A percentile compares a stretch with the other conserved stretches of the same genome.
Evolutionary conservation across 2,329 filamentous ascomycete genomes (phyloP).

Genomic region (Bipolaris zeicola): DNA sequence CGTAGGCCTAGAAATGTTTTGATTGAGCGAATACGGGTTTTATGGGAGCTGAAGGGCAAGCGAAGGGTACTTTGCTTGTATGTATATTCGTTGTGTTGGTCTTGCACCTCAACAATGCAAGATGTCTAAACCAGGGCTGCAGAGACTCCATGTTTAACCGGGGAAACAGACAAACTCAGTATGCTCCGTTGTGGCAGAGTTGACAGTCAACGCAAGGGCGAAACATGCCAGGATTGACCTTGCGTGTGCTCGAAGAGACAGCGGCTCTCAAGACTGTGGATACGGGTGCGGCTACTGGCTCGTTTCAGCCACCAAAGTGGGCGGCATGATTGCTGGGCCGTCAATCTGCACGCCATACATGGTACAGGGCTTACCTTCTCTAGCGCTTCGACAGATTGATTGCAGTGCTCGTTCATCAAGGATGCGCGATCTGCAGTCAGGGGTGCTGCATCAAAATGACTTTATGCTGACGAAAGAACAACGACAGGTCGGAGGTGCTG

Average conservation of each 20-base stretch:
- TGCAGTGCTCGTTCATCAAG: constrained; percentile 14
- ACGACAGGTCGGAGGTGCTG: constrained; percentile 4
- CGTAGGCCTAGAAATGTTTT: not conserved
- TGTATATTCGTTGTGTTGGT: constrained; percentile 4
- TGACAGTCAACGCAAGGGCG: not conserved
- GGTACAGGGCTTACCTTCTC: constrained; percentile 9
- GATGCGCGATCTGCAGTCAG: constrained; percentile 23
- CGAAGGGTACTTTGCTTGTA: constrained; percentile 4
- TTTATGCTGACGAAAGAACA: constrained; percentile 12
- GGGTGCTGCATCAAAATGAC: constrained; percentile 17
- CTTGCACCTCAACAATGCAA: constrained; percentile 15
- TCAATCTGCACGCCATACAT: constrained; percentile 19
- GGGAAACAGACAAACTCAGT: not conserved
- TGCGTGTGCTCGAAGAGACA: not conserved
- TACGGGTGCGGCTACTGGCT: not conserved
- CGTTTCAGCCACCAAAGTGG: constrained; percentile 1
- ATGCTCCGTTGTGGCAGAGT: not conserved
- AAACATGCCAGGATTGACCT: not conserved
- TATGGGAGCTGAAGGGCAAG: not conserved
- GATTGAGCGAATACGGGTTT: constrained; percentile 2
- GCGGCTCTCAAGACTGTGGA: not conserved
- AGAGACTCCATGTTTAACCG: constrained; percentile 1
- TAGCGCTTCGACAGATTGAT: constrained; percentile 21
- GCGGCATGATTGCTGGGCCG: constrained; percentile 1
- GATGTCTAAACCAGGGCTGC: constrained; percentile 1